Evolutionary conservation across 129 eudicot genomes (phyloP).

Genomic region (Flaveria robusta): DNA sequence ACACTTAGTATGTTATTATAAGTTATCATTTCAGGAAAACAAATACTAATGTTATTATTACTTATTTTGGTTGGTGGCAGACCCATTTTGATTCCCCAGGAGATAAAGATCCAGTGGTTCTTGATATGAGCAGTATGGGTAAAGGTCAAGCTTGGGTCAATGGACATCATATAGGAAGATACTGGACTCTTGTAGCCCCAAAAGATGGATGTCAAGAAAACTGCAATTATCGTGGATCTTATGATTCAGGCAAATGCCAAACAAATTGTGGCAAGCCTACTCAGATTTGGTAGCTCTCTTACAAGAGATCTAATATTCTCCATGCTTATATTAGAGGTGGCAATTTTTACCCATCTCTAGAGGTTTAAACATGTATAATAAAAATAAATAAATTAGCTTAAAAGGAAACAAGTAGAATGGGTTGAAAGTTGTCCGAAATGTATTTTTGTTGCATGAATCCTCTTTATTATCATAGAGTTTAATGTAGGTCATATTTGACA

Average conservation of each 20-base stretch:
- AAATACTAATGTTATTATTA: background rate
- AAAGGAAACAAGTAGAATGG: background rate
- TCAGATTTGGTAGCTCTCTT: constrained; percentile 65
- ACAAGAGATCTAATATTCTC: background rate
- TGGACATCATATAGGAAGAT: constrained; percentile 95
- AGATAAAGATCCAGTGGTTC: constrained; percentile 76
- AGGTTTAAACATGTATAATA: background rate
- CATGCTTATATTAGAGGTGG: background rate
- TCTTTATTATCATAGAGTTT: background rate
- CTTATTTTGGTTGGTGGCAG: constrained; percentile 43
- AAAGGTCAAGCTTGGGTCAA: constrained; percentile 97
- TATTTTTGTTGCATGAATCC: too few species aligned
- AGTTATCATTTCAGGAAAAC: background rate
- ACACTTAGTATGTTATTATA: background rate
- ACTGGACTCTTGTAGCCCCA: constrained; percentile 83
- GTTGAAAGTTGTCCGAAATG: too few species aligned
- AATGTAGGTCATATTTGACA: too few species aligned
- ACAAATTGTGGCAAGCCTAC: constrained; percentile 91
- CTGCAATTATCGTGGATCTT: constrained; percentile 85
- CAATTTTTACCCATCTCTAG: background rate
- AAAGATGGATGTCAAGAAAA: constrained; percentile 67
- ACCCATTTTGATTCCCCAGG: constrained; percentile 74
- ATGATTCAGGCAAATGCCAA: constrained; percentile 61
- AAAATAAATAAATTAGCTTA: too few species aligned
- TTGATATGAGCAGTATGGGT: constrained; percentile 84